These are phyloP conservation scores for Talaromyces adpressus DNA, from an alignment of 495 filamentous ascomycete genomes.

Conservation along the genomic window DNA sequence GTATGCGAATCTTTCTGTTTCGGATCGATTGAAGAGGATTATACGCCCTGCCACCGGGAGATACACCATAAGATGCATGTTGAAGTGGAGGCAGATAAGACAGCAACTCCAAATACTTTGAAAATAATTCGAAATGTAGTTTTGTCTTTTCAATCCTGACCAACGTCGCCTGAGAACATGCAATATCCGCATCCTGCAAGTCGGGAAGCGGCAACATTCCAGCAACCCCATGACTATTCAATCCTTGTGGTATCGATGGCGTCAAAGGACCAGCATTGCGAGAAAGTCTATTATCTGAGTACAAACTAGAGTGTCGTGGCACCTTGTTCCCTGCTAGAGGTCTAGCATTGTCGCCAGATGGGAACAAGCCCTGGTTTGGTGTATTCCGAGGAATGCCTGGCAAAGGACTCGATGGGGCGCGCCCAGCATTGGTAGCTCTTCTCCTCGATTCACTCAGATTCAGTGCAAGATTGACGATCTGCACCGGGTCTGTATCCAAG, in stretches of 20 bases:
- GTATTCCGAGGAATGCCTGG: not conserved
- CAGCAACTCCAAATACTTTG: conserved; percentile 72
- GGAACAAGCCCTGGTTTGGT: not conserved
- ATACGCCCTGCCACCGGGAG: conserved; percentile 54
- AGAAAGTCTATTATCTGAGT: not conserved
- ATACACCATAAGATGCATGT: not conserved
- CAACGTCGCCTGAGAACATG: conserved; percentile 72
- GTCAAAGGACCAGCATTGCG: not conserved
- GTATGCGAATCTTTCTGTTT: conserved; percentile 71
- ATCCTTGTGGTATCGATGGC: not conserved
- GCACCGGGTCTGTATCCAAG: conserved; percentile 66
- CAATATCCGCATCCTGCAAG: conserved; percentile 12
- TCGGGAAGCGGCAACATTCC: not conserved
- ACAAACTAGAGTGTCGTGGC: conserved; percentile 6
- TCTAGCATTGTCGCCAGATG: conserved; percentile 1
- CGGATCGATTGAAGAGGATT: conserved; percentile 85
- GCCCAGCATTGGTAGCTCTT: conserved; percentile 31
- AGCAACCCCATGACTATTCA: not conserved
- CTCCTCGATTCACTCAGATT: conserved; percentile 79
- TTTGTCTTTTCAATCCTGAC: conserved; percentile 72
- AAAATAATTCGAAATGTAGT: conserved; percentile 68
- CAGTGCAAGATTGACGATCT: conserved; percentile 86
- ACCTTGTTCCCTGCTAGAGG: not conserved
- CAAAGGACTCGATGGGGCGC: conserved; percentile 16
- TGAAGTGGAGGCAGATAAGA: conserved; percentile 63